These are phyloP conservation scores for Trichothecium roseum DNA, from an alignment of 2,329 filamentous ascomycete species.

Conservation along the genomic window DNA sequence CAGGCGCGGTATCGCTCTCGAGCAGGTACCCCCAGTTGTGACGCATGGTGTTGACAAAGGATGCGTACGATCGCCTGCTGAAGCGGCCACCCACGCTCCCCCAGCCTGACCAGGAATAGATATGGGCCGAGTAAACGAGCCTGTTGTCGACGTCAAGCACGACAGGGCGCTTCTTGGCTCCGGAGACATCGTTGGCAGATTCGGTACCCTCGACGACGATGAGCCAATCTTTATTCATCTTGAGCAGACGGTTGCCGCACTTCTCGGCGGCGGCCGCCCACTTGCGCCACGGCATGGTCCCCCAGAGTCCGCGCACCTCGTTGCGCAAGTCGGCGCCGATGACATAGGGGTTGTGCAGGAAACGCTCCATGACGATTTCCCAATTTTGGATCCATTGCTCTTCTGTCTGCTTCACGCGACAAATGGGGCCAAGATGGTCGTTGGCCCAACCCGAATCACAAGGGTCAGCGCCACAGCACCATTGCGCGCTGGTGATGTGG, in stretches of 20 bases:
- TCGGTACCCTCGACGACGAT: constrained; percentile 59
- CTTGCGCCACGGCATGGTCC: constrained; percentile 54
- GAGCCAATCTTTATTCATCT: constrained; percentile 52
- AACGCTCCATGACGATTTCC: constrained; percentile 51
- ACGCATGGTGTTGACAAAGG: constrained; percentile 53
- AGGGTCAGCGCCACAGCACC: constrained; percentile 59
- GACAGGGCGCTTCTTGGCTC: constrained; percentile 45
- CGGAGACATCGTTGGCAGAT: constrained; percentile 54
- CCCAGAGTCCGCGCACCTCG: constrained; percentile 59
- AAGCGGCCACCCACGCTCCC: constrained; percentile 50
- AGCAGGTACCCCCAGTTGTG: constrained; percentile 58
- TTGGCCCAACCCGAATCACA: constrained; percentile 61
- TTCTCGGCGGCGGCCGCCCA: constrained; percentile 56
- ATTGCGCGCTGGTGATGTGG: constrained; percentile 58
- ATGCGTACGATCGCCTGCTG: constrained; percentile 47
- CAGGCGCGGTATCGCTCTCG: constrained; percentile 33
- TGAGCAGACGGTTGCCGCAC: constrained; percentile 49
- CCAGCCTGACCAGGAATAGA: constrained; percentile 64
- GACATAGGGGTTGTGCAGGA: constrained; percentile 48
- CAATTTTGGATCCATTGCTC: constrained; percentile 57
- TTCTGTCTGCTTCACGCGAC: constrained; percentile 52
- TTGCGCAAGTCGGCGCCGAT: constrained; percentile 59
- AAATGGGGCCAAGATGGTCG: constrained; percentile 49
- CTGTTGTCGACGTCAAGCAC: constrained; percentile 40
- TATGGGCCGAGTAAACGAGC: constrained; percentile 58